Evolutionary conservation across 116 monocot species (phyloP).

Genomic region (Cymodocea nodosa): DNA sequence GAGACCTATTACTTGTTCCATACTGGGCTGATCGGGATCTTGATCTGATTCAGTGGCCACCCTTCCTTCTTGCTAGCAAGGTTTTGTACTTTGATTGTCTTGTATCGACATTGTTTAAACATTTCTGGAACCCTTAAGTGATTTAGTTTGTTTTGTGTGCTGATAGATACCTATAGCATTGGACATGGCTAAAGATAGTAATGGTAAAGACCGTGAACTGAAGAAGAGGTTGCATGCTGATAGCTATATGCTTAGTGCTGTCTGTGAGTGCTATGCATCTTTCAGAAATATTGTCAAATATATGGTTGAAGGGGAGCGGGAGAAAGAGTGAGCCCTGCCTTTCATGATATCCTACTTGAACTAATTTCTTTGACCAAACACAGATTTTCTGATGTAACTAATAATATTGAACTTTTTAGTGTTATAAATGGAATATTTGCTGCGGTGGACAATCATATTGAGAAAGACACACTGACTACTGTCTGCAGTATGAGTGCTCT

Average conservation of each 20-base stretch:
- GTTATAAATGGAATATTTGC: slow-evolving; percentile 61
- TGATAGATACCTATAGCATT: slow-evolving; percentile 85
- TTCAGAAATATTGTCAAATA: slow-evolving; percentile 65
- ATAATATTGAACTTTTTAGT: slow-evolving; percentile 16
- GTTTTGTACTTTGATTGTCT: slow-evolving; percentile 17
- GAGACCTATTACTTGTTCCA: slow-evolving; percentile 86
- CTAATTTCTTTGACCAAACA: neutral
- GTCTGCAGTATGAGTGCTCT: slow-evolving; percentile 67
- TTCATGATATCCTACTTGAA: no score
- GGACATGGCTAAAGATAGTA: slow-evolving; percentile 92
- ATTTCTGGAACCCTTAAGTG: neutral
- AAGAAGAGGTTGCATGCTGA: slow-evolving; percentile 62
- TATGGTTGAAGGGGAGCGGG: slow-evolving; percentile 47
- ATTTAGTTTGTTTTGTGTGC: neutral
- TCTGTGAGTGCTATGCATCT: slow-evolving; percentile 79
- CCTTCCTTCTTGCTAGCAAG: slow-evolving; percentile 97
- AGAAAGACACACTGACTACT: slow-evolving; percentile 26
- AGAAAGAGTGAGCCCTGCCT: slow-evolving; percentile 42
- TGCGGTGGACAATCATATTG: slow-evolving; percentile 43
- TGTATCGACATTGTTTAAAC: neutral
- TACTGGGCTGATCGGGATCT: slow-evolving; percentile 71
- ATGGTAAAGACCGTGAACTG: slow-evolving; percentile 62
- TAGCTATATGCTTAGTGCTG: slow-evolving; percentile 75
- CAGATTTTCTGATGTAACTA: neutral
- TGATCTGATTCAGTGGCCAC: slow-evolving; percentile 86